Evolutionary conservation across 805 yeast genomes (phyloP), one percentile per base, ranked within the genome.

Genomic region (Maudiozyma serrabonitensis): DNA sequence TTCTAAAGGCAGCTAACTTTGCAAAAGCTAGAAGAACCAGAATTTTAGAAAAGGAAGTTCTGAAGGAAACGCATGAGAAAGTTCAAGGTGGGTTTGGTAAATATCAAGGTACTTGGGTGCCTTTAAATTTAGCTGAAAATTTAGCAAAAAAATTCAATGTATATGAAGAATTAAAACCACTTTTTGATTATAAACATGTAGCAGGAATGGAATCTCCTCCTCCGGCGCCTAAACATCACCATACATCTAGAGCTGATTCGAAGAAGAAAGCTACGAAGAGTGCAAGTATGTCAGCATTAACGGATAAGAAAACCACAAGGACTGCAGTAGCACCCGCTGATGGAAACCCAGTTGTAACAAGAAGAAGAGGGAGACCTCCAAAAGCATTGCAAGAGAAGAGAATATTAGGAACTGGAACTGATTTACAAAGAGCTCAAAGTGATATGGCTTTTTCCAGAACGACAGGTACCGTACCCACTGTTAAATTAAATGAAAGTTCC

Each of bases 81-180:
- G 88, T 90, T 21, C 98, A 90, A 67, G 98, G 98, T 52, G 98
- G 98, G 4, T 90, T 89, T 63, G 98, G 98, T 48, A 83, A 90
- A 62, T 90, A 89, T 67, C 98, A 90, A 68, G 97, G 96, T 23
- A 90, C 96, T 2, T 90, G 96, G 96, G 89, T 90, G 6, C 97
- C 97, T 0, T 67, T 87, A 52, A 79, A 75, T 11, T 78, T 85
- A 47, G 97, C 96, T 0, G 67, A 71, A 19, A 78, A 75, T 53
- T 75, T 87, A 50, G 87, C 91, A 1, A 71, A 72, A 46, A 80
- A 79, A 57, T 80, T 79, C 55, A 80, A 75, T 1, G 95, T 86
- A 2, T 71, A 73, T 52, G 83, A 77, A 2, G 71, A 75, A n/a
- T 71, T 91, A 43, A 67, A 70, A 35, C 85, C 90, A 0, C 69